Evolutionary conservation across 2,329 filamentous ascomycete genomes (phyloP), one percentile per base, ranked within the genome.

Genomic region (Penicillium verrucosum): DNA sequence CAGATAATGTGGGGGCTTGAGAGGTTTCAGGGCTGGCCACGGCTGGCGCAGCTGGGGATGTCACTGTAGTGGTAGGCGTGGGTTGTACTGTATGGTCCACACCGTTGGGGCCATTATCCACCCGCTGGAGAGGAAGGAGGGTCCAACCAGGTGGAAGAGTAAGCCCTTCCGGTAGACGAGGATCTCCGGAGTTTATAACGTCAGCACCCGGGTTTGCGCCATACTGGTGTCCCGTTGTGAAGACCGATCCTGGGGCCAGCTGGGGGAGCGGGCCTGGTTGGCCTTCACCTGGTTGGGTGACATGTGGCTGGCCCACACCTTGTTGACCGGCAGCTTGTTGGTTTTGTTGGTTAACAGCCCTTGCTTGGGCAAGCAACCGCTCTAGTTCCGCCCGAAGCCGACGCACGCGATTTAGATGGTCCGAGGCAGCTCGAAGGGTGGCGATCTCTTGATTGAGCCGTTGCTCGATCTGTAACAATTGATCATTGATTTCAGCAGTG

Each of bases 371-470:
- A 25, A 88, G 85, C 52, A 92, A 77, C 58, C 87, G 82, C 34
- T 83, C 78, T 48, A 94, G 72, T 70, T 94, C 90, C 21, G 77
- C 75, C 58, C 89, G 82, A 58, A 94, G 78, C 16, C 85, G 75
- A 51, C 87, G 82, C n/a, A 92, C 77, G n/a, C 84, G 76, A 46
- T 85, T 81, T 5, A 92, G 70, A 69, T 94, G 89, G 34, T 87
- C 82, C 49, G 89, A 83, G 16, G 85, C 84, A 34, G 82, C 68
- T 44, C 86, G 83, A 18, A 93, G 76, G 41, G 76, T 77, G 45
- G 83, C 80, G 34, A 90, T 80, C 67, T 92, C 88, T 54, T 85
- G 82, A 63, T 86, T 80, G 25, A 94, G 80, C 52, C 89, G 83
- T 53, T 86, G 82, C 62, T 91, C 87, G 14, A 90, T 80, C 40